phyloP scores from a whole-genome alignment of 2,329 filamentous ascomycete species.

The Nemania sp. region DNA sequence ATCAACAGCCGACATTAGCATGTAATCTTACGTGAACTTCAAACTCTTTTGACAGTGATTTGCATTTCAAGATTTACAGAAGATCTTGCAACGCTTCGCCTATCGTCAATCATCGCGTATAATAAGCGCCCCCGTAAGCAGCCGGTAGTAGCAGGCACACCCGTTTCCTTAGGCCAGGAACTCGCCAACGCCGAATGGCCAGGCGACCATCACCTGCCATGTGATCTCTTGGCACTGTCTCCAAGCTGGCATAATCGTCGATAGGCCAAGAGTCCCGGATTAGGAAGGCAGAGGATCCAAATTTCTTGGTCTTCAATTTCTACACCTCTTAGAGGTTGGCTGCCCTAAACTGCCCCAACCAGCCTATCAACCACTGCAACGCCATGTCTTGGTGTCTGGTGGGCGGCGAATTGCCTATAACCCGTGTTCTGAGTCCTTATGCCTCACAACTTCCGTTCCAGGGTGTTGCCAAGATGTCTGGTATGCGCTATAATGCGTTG shows the following conservation, averaged over 20 bases:
- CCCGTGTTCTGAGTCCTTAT: background rate
- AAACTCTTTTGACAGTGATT: conserved; percentile 2
- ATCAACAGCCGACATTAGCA: conserved; percentile 18
- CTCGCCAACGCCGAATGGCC: conserved; percentile 9
- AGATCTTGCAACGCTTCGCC: conserved; percentile 4
- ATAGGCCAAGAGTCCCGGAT: conserved; percentile 21
- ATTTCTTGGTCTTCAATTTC: conserved; percentile 19
- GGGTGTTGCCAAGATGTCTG: conserved; percentile 18
- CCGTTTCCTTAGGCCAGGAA: conserved; percentile 7
- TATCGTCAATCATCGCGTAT: conserved; percentile 6
- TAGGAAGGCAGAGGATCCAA: conserved; percentile 19
- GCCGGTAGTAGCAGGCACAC: conserved; percentile 9
- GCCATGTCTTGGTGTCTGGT: conserved; percentile 12
- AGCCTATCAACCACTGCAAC: conserved; percentile 12
- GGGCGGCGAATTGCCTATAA: conserved; percentile 9
- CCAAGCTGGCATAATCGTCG: conserved; percentile 12
- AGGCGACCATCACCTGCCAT: conserved; percentile 3
- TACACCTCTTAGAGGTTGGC: conserved; percentile 10
- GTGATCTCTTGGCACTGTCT: conserved; percentile 6
- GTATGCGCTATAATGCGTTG: conserved; percentile 14
- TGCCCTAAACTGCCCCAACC: background rate
- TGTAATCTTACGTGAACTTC: conserved; percentile 2
- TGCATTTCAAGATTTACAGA: conserved; percentile 5
- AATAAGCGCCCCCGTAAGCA: conserved; percentile 5
- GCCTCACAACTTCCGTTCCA: conserved; percentile 19